Evolutionary conservation across 495 filamentous ascomycete genomes (phyloP).

Genomic region (Tuber borchii): DNA sequence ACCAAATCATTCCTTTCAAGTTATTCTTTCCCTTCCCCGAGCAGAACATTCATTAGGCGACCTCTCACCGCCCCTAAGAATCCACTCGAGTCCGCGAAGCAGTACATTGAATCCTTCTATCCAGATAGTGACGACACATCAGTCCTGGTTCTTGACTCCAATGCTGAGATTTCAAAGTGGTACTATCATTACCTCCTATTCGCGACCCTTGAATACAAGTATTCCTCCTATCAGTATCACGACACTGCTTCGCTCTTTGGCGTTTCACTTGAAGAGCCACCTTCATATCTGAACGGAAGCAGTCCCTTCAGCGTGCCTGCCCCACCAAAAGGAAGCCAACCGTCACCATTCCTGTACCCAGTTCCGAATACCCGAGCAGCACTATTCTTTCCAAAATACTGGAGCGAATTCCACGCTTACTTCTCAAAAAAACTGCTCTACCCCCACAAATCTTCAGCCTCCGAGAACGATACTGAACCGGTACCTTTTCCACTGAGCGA

Average conservation of each 20-base stretch:
- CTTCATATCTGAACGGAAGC: slow-evolving; percentile 47
- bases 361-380: slow-evolving; percentile 58
- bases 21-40: slow-evolving; percentile 50
- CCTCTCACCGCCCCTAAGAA: slow-evolving; percentile 42
- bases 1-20: slow-evolving; percentile 50
- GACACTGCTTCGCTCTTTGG: slow-evolving; percentile 49
- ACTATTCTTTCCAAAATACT: slow-evolving; percentile 63
- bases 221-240: slow-evolving; percentile 47
- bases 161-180: slow-evolving; percentile 57
- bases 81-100: slow-evolving; percentile 49
- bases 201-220: slow-evolving; percentile 55
- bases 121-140: slow-evolving; percentile 52
- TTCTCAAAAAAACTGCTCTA: slow-evolving; percentile 25
- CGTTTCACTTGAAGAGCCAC: slow-evolving; percentile 58
- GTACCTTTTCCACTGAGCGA: slow-evolving; percentile 21
- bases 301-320: slow-evolving; percentile 45
- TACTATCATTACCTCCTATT: slow-evolving; percentile 64
- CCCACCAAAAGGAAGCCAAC: background rate
- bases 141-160: slow-evolving; percentile 58
- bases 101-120: slow-evolving; percentile 59
- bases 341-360: slow-evolving; percentile 56
- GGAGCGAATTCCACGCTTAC: slow-evolving; percentile 63
- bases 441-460: slow-evolving; percentile 4
- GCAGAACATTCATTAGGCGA: slow-evolving; percentile 51
- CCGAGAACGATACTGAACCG: slow-evolving; percentile 17